Percentiles rank a stretch among this genome's conserved stretches.
Evolutionary conservation across 2,329 filamentous ascomycete genomes (phyloP).

Genomic region (Sporothrix phasma): DNA sequence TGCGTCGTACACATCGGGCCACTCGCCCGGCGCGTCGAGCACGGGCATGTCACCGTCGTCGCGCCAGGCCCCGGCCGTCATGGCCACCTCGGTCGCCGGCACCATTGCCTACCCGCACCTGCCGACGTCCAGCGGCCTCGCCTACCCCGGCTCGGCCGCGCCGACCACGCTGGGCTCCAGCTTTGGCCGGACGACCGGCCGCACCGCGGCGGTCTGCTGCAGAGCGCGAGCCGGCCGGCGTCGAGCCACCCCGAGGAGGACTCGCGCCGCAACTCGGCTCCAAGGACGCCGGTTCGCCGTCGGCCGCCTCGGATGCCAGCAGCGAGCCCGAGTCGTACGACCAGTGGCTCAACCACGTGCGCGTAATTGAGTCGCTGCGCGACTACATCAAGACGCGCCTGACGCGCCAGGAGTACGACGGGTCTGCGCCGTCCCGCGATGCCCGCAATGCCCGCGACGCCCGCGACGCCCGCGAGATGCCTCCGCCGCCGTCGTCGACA

Average conservation of each 20-base stretch:
- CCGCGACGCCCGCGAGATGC: constrained; percentile 14
- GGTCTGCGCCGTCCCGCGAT: constrained; percentile 15
- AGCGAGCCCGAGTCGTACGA: constrained; percentile 53
- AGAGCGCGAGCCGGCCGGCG: constrained; percentile 42
- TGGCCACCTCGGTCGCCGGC: constrained; percentile 38
- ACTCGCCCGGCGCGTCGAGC: constrained; percentile 64
- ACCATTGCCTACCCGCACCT: constrained; percentile 67
- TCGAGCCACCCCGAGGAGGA: constrained; percentile 12
- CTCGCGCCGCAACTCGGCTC: constrained; percentile 35
- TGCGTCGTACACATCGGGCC: constrained; percentile 66
- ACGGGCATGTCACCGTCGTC: constrained; percentile 59
- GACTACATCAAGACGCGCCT: constrained; percentile 48
- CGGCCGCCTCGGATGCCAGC: constrained; percentile 42
- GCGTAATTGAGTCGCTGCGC: constrained; percentile 52
- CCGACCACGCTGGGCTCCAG: constrained; percentile 62
- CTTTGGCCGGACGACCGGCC: constrained; percentile 55
- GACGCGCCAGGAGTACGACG: constrained; percentile 45
- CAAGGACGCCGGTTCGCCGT: constrained; percentile 44
- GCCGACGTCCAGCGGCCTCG: constrained; percentile 47
- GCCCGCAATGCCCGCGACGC: neutral
- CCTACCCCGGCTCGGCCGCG: constrained; percentile 56
- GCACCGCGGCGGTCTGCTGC: constrained; percentile 57
- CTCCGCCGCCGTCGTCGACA: constrained; percentile 25
- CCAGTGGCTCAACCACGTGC: constrained; percentile 56
- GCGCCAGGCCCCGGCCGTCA: constrained; percentile 35